Percentiles rank a stretch among this genome's conserved stretches.
These are phyloP conservation scores for Dendrocalamus sinicus DNA, from an alignment of 176 grass and related monocot species.

Conservation along the genomic window DNA sequence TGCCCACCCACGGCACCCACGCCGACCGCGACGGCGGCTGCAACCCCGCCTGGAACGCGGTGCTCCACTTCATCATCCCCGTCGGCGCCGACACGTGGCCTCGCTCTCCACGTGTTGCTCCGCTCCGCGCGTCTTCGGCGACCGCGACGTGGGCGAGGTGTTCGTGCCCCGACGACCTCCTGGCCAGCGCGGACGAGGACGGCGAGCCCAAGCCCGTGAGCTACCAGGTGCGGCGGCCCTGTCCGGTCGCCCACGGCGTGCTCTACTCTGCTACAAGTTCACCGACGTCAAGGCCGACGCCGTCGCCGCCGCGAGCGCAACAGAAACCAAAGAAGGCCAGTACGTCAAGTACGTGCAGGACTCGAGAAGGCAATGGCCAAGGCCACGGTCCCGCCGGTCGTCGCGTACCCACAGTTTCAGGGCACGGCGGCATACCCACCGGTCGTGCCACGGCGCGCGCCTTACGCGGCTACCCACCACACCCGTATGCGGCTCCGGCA, in stretches of 20 bases:
- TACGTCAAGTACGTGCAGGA: conserved; percentile 20
- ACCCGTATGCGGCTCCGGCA: conserved; percentile 13
- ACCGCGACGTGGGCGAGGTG: conserved; percentile 69
- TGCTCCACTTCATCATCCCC: conserved; percentile 46
- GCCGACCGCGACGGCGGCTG: conserved; percentile 53
- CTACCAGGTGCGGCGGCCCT: conserved; percentile 64
- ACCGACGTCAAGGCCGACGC: conserved; percentile 19
- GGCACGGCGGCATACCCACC: background rate
- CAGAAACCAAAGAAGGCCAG: background rate
- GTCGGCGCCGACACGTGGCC: conserved; percentile 26
- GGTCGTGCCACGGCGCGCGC: conserved; percentile 19
- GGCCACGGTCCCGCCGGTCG: background rate
- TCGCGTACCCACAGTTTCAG: conserved; percentile 35
- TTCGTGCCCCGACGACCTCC: conserved; percentile 60
- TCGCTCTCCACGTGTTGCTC: conserved; percentile 58
- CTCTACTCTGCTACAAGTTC: conserved; percentile 69
- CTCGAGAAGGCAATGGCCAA: background rate
- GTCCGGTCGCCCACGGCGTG: conserved; percentile 61
- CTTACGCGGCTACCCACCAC: conserved; percentile 44
- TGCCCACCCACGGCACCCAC: conserved; percentile 47
- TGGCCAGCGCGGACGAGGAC: background rate
- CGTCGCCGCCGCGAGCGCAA: background rate
- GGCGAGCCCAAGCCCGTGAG: conserved; percentile 48
- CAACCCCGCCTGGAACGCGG: conserved; percentile 59
- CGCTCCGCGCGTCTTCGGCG: conserved; percentile 43